Conservation (phyloP, 2,329 filamentous ascomycete species). For the Fusarium paranaense region DNA sequence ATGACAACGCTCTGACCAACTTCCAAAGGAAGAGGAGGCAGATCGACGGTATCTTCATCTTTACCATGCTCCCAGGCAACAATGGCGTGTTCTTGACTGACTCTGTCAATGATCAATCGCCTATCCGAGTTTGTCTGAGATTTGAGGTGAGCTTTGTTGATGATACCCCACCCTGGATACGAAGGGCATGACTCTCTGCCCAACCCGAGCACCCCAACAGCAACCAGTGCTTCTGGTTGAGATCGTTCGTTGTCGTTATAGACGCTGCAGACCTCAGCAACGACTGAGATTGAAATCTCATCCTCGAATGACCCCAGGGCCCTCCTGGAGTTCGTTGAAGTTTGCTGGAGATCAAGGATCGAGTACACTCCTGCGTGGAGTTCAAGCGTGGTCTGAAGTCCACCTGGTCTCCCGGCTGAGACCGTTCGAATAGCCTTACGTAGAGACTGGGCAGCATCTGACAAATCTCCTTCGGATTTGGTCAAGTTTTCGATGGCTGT, state of each 20-base stretch:
- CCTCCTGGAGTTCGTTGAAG: conserved; percentile 63
- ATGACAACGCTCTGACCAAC: conserved; percentile 59
- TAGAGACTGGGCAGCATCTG: conserved; percentile 6
- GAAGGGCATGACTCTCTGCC: conserved; percentile 71
- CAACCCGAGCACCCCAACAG: conserved; percentile 68
- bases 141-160: conserved; percentile 52
- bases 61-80: conserved; percentile 59
- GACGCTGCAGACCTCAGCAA: conserved; percentile 71
- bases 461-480: background rate
- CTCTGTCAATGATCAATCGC: conserved; percentile 66
- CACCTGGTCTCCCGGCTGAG: background rate
- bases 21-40: conserved; percentile 52
- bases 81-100: conserved; percentile 76
- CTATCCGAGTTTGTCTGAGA: background rate
- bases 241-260: conserved; percentile 58
- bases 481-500: conserved; percentile 44
- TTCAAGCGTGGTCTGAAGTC: conserved; percentile 56
- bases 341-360: conserved; percentile 72
- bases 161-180: conserved; percentile 71
- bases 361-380: conserved; percentile 76
- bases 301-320: conserved; percentile 45
- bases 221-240: conserved; percentile 65
- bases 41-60: background rate
- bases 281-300: conserved; percentile 66
- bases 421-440: conserved; percentile 3